These are phyloP conservation scores for Kwoniella mangroviensis DNA, from an alignment of 768 basidiomycete genomes.

Conservation along the genomic window DNA sequence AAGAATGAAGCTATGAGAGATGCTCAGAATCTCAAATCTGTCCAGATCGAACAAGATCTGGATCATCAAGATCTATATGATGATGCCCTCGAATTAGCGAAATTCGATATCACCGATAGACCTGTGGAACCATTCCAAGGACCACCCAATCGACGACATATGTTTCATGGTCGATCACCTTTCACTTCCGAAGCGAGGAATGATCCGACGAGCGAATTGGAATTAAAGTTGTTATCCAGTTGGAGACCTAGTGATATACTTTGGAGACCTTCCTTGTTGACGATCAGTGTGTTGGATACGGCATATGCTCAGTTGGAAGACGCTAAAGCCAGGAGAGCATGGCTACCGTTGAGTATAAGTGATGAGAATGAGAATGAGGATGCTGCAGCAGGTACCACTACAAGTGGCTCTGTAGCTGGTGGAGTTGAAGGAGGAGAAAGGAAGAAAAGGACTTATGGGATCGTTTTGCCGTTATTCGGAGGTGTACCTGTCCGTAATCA, in stretches of 20 bases:
- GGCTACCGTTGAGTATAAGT: conserved; percentile 35
- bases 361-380: conserved; percentile 35
- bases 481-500: conserved; percentile 26
- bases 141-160: conserved; percentile 44
- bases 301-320: conserved; percentile 45
- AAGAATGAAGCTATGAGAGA: conserved; percentile 26
- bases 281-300: conserved; percentile 45
- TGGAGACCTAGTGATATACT: conserved; percentile 48
- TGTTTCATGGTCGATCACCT: conserved; percentile 27
- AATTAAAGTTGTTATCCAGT: conserved; percentile 17
- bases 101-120: conserved; percentile 14
- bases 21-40: neutral
- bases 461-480: conserved; percentile 31
- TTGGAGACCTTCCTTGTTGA: conserved; percentile 48
- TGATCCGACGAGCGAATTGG: conserved; percentile 9
- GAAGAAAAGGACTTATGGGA: conserved; percentile 20
- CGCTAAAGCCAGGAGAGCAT: conserved; percentile 16
- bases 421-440: neutral
- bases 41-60: neutral
- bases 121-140: conserved; percentile 31
- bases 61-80: neutral
- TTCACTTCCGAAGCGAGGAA: conserved; percentile 9
- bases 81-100: neutral
- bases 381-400: neutral
- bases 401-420: conserved; percentile 8